Evolutionary conservation across 129 eudicot genomes (phyloP).

Genomic region (Calendula officinalis): DNA sequence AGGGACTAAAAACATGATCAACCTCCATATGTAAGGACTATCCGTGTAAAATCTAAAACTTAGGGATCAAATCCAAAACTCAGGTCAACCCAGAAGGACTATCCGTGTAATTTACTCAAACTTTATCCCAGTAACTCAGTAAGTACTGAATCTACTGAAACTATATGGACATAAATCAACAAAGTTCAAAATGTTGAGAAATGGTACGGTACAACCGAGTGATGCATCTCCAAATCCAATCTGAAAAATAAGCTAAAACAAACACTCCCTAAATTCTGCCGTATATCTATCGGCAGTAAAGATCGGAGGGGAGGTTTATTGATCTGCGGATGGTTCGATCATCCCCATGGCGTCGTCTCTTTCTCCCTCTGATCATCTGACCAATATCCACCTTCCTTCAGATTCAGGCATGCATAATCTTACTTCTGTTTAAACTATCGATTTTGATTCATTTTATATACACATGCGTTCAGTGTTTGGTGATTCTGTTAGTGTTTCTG

Average conservation of each 20-base stretch:
- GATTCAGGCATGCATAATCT: slow-evolving; percentile 51
- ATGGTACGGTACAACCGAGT: slow-evolving; percentile 24
- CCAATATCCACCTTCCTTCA: slow-evolving; percentile 46
- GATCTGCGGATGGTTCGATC: slow-evolving; percentile 44
- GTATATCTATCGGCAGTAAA: slow-evolving; percentile 37
- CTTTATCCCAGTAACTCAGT: too few relatives aligned
- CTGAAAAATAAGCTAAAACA: slow-evolving; percentile 7
- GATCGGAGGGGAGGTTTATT: slow-evolving; percentile 9
- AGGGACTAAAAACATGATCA: too few relatives aligned
- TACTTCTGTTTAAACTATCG: background rate
- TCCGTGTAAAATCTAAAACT: too few relatives aligned
- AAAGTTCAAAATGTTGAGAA: background rate
- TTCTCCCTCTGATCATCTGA: slow-evolving; percentile 40
- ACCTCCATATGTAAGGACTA: too few relatives aligned
- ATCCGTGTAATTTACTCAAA: too few relatives aligned
- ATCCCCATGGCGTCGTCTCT: slow-evolving; percentile 53
- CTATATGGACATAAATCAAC: background rate
- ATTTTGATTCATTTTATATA: background rate
- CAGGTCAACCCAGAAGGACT: too few relatives aligned
- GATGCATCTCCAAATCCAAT: slow-evolving; percentile 23
- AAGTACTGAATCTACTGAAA: too few relatives aligned
- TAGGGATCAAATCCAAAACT: too few relatives aligned
- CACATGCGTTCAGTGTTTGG: background rate
- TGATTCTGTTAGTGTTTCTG: slow-evolving; percentile 11
- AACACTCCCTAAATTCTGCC: background rate